Conservation (phyloP, 768 basidiomycete genomes). For the Trametes villosa region DNA sequence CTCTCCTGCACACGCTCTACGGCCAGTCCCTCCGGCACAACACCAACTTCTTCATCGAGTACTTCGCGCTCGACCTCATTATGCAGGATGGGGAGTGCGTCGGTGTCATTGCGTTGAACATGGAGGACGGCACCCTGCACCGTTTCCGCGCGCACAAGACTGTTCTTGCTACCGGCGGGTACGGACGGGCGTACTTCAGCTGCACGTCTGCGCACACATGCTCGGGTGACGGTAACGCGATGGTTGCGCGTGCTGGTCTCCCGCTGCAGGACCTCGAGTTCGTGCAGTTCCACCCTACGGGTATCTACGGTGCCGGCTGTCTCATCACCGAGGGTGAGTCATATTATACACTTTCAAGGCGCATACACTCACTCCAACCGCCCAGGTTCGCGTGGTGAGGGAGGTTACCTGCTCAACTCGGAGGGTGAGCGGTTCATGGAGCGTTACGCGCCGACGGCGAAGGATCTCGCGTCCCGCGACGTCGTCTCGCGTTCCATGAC, state of each 20-base stretch:
- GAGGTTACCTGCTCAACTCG: conserved; percentile 97
- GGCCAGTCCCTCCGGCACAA: conserved; percentile 98
- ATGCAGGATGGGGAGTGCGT: conserved; percentile 99
- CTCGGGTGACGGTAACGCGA: conserved; percentile 98
- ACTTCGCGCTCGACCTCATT: conserved; percentile 98
- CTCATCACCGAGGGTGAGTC: conserved; percentile 92
- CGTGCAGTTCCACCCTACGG: conserved; percentile 99
- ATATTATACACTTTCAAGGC: not conserved
- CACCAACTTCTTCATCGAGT: conserved; percentile 99
- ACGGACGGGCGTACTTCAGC: conserved; percentile 97
- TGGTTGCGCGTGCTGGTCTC: conserved; percentile 95
- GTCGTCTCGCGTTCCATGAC: conserved; percentile 99
- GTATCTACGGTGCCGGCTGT: conserved; percentile 99
- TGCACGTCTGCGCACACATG: conserved; percentile 99
- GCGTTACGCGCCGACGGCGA: conserved; percentile 98
- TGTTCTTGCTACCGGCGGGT: conserved; percentile 96
- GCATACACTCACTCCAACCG: conserved; percentile 7
- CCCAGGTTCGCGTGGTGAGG: conserved; percentile 95
- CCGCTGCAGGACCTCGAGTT: conserved; percentile 98
- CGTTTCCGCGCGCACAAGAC: conserved; percentile 99
- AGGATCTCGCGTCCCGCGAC: conserved; percentile 98
- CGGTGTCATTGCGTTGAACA: conserved; percentile 98
- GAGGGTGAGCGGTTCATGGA: conserved; percentile 99
- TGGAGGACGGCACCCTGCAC: conserved; percentile 99
- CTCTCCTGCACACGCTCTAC: conserved; percentile 97